A percentile compares a stretch with the other conserved stretches of the same genome.
These are phyloP conservation scores for Colletotrichum sp. DNA, from an alignment of 2,329 filamentous ascomycete genomes.

Conservation along the genomic window DNA sequence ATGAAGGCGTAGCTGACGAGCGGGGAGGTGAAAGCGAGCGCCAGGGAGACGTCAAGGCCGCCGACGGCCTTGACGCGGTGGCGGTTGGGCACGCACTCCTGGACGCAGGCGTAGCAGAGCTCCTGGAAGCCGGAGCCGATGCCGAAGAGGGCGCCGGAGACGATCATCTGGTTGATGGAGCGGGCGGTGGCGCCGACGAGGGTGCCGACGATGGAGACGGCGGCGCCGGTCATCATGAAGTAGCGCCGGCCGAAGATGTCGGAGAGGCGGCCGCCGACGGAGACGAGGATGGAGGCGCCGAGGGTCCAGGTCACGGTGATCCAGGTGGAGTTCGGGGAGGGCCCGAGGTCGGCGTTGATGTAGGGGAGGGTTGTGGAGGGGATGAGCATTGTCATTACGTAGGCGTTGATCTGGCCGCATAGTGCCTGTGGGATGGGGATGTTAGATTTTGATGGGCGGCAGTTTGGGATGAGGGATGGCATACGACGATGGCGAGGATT, in stretches of 20 bases:
- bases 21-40: conserved; percentile 33
- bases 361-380: conserved; percentile 35
- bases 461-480: fast-evolving
- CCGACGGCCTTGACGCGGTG: conserved; percentile 42
- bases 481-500: background rate
- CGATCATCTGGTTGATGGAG: conserved; percentile 44
- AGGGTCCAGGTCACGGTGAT: conserved; percentile 37
- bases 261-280: conserved; percentile 38
- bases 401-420: conserved; percentile 31
- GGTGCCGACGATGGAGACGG: conserved; percentile 36
- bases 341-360: conserved; percentile 38
- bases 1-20: conserved; percentile 37
- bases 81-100: conserved; percentile 42
- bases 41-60: conserved; percentile 33
- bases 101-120: conserved; percentile 38
- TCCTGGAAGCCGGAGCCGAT: conserved; percentile 44
- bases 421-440: conserved; percentile 1
- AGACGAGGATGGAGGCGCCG: conserved; percentile 36
- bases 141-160: conserved; percentile 42
- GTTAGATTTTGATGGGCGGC: background rate
- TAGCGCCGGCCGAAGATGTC: conserved; percentile 45
- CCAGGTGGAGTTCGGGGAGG: conserved; percentile 37
- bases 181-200: conserved; percentile 43
- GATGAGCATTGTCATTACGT: conserved; percentile 39
- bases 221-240: conserved; percentile 39